Evolutionary conservation across 257 asterid species (phyloP), one percentile per base, ranked within the genome.

Genomic region (Jaltomata sinuosa): DNA sequence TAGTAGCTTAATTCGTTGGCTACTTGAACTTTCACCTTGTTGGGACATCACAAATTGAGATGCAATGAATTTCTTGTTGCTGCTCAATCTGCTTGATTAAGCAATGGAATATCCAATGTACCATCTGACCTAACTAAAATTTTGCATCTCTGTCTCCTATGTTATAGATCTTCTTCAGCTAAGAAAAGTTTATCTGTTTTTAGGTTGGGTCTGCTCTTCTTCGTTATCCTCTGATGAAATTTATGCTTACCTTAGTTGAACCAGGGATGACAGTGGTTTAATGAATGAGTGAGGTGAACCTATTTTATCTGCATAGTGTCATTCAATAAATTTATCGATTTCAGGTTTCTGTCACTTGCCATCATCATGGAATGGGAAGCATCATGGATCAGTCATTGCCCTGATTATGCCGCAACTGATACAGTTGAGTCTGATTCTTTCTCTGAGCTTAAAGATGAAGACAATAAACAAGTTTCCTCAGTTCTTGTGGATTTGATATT

Each of bases 341-440:
- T 55, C 74, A 34, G 83, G 88, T 86, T 84, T 86, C 79, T 38
- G 42, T 69, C 83, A 81, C 78, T 81, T 68, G 29, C 61, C 85
- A 59, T 32, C 55, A 31, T 85, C 79, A 96, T 96, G 99, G 95
- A 89, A 86, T 94, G 92, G 45, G 94, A 93, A 84, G 87, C 92
- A 31, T 94, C 97, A 27, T 94, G 98, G 98, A 86, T 89, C 27
- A 92, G 97, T 84, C 97, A 96, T 84, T 90, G 90, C 86, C 83
- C 74, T 32, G 89, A 89, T 83, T 85, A 85, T 87, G 15, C 34
- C 21, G 67, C 78, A 36, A 87, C 62, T 25, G 80, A 59, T 64
- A 52, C 29, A 2, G 80, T 76, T 6, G 90, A 83, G 85, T 85
- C 88, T 9, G 89, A 89, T 61, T 65, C 93, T 4, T 87, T 90